These are phyloP conservation scores for Platanthera guangdongensis DNA, from an alignment of 106 monocot species.

Conservation along the genomic window DNA sequence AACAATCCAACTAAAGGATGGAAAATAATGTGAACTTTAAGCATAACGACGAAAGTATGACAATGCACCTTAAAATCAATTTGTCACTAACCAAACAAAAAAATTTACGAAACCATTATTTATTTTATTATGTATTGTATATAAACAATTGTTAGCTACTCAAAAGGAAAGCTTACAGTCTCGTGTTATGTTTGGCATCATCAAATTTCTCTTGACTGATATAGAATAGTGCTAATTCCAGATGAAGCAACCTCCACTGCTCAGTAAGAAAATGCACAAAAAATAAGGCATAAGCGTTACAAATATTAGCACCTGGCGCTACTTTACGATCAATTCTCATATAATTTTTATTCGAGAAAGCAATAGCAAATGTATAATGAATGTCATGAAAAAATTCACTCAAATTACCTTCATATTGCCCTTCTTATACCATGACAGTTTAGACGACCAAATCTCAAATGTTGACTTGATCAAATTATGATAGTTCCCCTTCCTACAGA, in stretches of 20 bases:
- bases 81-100: background rate
- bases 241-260: constrained; percentile 28
- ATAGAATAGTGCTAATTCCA: constrained; percentile 47
- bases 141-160: background rate
- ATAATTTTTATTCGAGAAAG: background rate
- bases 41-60: background rate
- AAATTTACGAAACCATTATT: no score
- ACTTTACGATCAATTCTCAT: background rate
- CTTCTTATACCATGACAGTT: constrained; percentile 17
- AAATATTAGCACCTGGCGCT: background rate
- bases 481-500: constrained; percentile 13
- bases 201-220: constrained; percentile 24
- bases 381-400: background rate
- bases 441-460: constrained; percentile 37
- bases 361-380: background rate
- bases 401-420: constrained; percentile 21
- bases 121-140: no score
- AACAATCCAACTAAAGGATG: background rate
- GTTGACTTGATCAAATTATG: constrained; percentile 25
- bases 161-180: constrained; percentile 12
- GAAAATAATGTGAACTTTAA: background rate
- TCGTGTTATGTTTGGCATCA: constrained; percentile 21
- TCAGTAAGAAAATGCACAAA: background rate
- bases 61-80: background rate
- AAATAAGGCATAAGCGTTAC: background rate